phyloP scores from a whole-genome alignment of 2,329 filamentous ascomycete genomes.

The Colletotrichum tofieldiae region DNA sequence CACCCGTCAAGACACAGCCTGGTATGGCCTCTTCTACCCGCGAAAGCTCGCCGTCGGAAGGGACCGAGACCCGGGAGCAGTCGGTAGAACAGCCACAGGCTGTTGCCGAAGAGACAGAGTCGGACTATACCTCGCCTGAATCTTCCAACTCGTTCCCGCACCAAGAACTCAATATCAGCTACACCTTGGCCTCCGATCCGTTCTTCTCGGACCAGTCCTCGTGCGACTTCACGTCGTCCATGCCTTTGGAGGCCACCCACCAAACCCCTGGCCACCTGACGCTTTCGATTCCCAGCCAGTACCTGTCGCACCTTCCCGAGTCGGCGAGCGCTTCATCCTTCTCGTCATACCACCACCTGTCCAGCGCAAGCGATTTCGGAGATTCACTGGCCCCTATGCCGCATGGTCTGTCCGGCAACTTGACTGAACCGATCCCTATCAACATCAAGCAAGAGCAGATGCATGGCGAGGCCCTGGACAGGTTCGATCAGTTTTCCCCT shows the following conservation, averaged over 20 bases:
- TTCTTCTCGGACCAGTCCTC: conserved; percentile 38
- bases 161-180: conserved; percentile 30
- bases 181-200: conserved; percentile 23
- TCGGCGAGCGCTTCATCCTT: conserved; percentile 36
- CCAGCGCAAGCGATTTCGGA: conserved; percentile 27
- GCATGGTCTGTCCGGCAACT: conserved; percentile 18
- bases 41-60: conserved; percentile 27
- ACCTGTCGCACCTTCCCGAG: conserved; percentile 26
- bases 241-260: conserved; percentile 21
- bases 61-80: background rate
- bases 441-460: conserved; percentile 44
- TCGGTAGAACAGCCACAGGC: conserved; percentile 11
- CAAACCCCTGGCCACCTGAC: conserved; percentile 35
- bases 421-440: conserved; percentile 36
- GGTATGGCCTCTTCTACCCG: background rate
- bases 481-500: conserved; percentile 51
- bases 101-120: conserved; percentile 22
- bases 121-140: conserved; percentile 39
- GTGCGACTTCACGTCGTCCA: conserved; percentile 39
- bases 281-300: conserved; percentile 42
- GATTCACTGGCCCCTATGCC: conserved; percentile 23
- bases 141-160: conserved; percentile 31
- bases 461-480: conserved; percentile 35
- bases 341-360: conserved; percentile 34
- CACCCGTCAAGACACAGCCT: conserved; percentile 23